Conservation (phyloP, 495 filamentous ascomycete genomes). For the Penicillium cosmopolitanum region DNA sequence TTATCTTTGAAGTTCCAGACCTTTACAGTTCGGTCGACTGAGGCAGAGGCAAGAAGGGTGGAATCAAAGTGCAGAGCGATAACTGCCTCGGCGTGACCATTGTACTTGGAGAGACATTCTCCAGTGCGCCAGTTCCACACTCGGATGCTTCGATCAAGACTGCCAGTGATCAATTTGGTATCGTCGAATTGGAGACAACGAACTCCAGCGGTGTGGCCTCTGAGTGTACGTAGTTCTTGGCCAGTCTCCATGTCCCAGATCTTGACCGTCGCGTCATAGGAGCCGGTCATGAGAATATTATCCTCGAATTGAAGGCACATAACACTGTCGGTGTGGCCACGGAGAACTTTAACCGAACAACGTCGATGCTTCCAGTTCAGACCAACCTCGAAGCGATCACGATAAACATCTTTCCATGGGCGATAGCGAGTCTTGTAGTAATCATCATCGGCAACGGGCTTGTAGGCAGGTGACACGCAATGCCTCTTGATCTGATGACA, state of each 20-base stretch:
- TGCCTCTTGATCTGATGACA: slow-evolving; percentile 43
- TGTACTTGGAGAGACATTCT: slow-evolving; percentile 78
- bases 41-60: slow-evolving; percentile 82
- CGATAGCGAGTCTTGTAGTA: slow-evolving; percentile 57
- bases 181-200: slow-evolving; percentile 93
- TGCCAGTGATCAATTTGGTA: slow-evolving; percentile 83
- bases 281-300: slow-evolving; percentile 88
- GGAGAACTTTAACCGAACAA: slow-evolving; percentile 78
- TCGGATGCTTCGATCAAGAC: slow-evolving; percentile 77
- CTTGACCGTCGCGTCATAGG: slow-evolving; percentile 92
- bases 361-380: slow-evolving; percentile 96
- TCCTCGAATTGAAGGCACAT: slow-evolving; percentile 97
- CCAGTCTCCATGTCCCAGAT: slow-evolving; percentile 94
- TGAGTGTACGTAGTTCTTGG: slow-evolving; percentile 78
- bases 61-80: slow-evolving; percentile 85
- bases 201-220: slow-evolving; percentile 80
- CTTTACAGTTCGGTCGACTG: slow-evolving; percentile 85
- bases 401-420: slow-evolving; percentile 93
- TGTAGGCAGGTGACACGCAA: slow-evolving; percentile 36
- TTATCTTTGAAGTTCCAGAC: slow-evolving; percentile 92
- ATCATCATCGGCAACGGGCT: slow-evolving; percentile 37
- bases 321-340: slow-evolving; percentile 90
- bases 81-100: slow-evolving; percentile 77
- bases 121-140: slow-evolving; percentile 98
- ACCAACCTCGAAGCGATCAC: slow-evolving; percentile 84